Base-by-base conservation (phyloP, 495 filamentous ascomycete genomes). In the Xylaria telfairii region DNA sequence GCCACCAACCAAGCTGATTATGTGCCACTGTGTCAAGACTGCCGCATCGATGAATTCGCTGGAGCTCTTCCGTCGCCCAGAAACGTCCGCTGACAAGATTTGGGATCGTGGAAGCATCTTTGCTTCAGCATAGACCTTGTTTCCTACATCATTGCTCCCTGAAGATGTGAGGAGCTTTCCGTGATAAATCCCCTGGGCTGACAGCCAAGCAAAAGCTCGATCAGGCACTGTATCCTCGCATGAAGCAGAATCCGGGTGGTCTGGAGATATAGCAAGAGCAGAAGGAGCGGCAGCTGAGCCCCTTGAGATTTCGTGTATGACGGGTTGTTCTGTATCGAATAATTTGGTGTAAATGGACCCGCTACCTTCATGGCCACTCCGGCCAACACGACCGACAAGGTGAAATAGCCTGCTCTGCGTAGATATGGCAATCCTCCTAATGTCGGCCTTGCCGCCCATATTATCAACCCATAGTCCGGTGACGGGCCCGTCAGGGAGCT, bases 21-120 rank as follows among this genome's bases (percentile, higher is more conserved):
- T 87, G 78, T 99, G 96, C 91, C 94, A 97, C 75, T 96, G 94
- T 3, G 93, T 95, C 34, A 98, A 83, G 4, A 92, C 90, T 78
- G 96, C 90, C n/a, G 92, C 91, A 37, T 90, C 87, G 44, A 97
- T 88, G 0, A 87, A 86, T 37, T 95, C 92, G 5, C 88, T 86
- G 15, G 90, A 77, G 69, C 88, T 89, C 69, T 83, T 87, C 26
- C 92, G 88, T 65, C 91, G 89, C 32, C 87, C 83, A 3, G 87
- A 75, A n/a, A 86, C 86, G 73, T 93, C 90, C 4, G 87, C 83
- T 19, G 87, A 86, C 4, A 92, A 90, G 57, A 98, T 85, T 56
- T 91, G 87, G 0, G 91, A 85, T 71, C 89, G 90, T 49, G 92
- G 81, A 61, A 97, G 82, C 83, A 97, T 86, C 75, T 89, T 95